These are phyloP conservation scores for Balansia obtecta DNA, from an alignment of 2,329 filamentous ascomycete genomes.

Conservation along the genomic window DNA sequence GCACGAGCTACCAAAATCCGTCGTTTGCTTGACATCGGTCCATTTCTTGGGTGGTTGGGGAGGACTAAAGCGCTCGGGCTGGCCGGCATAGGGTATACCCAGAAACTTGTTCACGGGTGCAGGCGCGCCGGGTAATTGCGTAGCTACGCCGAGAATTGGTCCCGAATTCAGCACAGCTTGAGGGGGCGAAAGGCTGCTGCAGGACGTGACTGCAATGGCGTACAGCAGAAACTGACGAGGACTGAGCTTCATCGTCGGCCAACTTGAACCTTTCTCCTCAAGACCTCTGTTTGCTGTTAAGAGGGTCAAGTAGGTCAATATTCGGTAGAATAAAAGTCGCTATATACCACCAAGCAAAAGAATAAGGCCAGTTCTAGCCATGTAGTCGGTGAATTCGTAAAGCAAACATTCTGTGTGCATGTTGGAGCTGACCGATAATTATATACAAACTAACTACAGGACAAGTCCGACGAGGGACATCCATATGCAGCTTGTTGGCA, in stretches of 20 bases:
- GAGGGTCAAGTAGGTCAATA: too few species aligned
- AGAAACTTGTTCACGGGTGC: conserved; percentile 12
- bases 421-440: neutral
- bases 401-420: neutral
- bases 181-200: neutral
- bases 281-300: neutral
- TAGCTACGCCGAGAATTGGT: conserved; percentile 8
- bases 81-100: conserved; percentile 11
- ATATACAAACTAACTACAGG: neutral
- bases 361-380: too few species aligned
- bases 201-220: neutral
- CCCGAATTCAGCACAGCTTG: conserved; percentile 11
- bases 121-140: conserved; percentile 8
- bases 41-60: conserved; percentile 9
- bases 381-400: too few species aligned
- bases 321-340: neutral
- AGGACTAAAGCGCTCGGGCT: conserved; percentile 10
- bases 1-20: conserved; percentile 10
- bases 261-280: neutral
- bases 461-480: neutral
- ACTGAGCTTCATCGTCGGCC: neutral
- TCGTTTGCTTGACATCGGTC: conserved; percentile 6
- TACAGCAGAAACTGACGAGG: neutral
- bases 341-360: too few species aligned
- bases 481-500: neutral